Evolutionary conservation across 352 stramenopile genomes (phyloP), one percentile per base, ranked within the genome.

Genomic region (Globisporangium takayamanum): DNA sequence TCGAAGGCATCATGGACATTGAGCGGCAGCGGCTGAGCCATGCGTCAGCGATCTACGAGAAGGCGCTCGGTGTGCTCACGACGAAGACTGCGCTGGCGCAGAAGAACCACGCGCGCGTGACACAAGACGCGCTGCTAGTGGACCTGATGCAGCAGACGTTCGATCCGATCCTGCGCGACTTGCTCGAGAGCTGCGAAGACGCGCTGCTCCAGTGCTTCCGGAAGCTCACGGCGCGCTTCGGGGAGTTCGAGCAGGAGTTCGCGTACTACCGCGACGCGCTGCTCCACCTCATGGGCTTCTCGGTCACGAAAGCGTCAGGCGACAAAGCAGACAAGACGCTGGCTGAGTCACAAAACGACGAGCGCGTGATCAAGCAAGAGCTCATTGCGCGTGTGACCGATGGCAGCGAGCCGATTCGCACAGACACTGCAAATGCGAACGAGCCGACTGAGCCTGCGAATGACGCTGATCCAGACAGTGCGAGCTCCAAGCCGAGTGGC

Each of bases 191-290:
- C 39, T 94, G 84, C 59, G 82, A 92, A 70, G 66, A 82, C 47
- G 77, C 83, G 44, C 67, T 92, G 30, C 56, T 90, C 45, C 71
- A 68, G 36, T 89, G 80, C 18, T 78, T 92, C 44, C 68, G 63
- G 18, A 87, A 83, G 57, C 53, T 94, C 30, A 75, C 77, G 2
- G 49, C 66, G 16, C 82, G 84, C 5, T 89, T 88, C 37, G 73
- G 80, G 30, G 80, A 92, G 37, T 92, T 94, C 50, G 68, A 75
- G 47, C 68, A 88, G 54, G 84, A 94, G 46, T 94, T 89, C 39
- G 72, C 80, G 28, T 92, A 94, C 62, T 94, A 94, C 39, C 75
- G 70, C 15, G 76, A 73, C 45, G 79, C 78, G 15, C 51, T 94
- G 33, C 59, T 81, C 28, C 74, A 62, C 36, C 70, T 92, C 15